These are phyloP conservation scores for Discostella stelligera DNA, from an alignment of 352 stramenopile species.

Conservation along the genomic window DNA sequence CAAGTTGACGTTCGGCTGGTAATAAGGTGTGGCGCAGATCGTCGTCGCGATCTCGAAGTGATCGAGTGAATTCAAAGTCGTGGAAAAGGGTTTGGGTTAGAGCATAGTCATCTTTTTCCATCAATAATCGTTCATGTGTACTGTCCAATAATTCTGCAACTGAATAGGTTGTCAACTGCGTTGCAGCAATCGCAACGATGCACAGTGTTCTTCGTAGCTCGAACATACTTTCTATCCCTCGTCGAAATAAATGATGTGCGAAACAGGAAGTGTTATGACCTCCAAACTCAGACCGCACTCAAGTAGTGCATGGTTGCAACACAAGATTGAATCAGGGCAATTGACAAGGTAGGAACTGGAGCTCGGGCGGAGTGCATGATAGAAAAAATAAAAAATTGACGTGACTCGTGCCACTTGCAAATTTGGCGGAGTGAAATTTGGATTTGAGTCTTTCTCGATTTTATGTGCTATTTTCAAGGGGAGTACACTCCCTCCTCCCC, in stretches of 20 bases:
- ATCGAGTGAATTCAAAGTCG: constrained; percentile 29
- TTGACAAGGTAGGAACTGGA: no score
- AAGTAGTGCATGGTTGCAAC: not conserved
- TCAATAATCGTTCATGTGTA: not conserved
- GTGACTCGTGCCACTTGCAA: not conserved
- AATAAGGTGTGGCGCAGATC: not conserved
- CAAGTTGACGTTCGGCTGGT: not conserved
- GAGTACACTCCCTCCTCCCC: not conserved
- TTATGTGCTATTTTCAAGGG: not conserved
- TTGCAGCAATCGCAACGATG: constrained; percentile 6
- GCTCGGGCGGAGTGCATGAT: no score
- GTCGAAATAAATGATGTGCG: constrained; percentile 10
- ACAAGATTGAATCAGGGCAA: not conserved
- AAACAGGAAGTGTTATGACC: not conserved
- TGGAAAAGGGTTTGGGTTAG: constrained; percentile 3
- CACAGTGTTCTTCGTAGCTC: not conserved
- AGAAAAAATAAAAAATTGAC: no score
- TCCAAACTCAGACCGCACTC: not conserved
- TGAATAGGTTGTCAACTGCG: constrained; percentile 1
- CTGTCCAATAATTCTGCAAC: constrained; percentile 1
- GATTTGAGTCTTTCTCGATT: not conserved
- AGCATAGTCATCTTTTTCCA: not conserved
- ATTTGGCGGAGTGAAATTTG: constrained; percentile 1
- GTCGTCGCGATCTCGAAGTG: constrained; percentile 21
- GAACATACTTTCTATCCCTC: not conserved